These are phyloP conservation scores for Pythium diclinum DNA, from an alignment of 352 stramenopile species.

Conservation along the genomic window DNA sequence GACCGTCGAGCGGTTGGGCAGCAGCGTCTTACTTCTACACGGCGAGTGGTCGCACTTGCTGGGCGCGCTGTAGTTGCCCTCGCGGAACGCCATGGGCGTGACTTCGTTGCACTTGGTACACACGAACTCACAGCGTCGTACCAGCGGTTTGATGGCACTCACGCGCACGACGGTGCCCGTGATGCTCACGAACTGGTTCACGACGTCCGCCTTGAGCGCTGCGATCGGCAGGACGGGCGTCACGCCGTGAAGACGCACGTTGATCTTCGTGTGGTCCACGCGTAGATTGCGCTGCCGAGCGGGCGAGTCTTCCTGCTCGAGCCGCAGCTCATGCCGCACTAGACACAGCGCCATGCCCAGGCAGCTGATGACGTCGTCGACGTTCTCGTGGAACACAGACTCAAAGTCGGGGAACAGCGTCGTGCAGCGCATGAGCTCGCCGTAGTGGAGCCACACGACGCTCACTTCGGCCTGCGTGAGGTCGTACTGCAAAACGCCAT, in stretches of 20 bases:
- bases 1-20: slow-evolving; percentile 59
- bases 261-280: slow-evolving; percentile 36
- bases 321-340: slow-evolving; percentile 30
- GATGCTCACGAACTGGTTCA: slow-evolving; percentile 51
- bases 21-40: slow-evolving; percentile 44
- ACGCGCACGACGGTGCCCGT: slow-evolving; percentile 56
- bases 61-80: slow-evolving; percentile 58
- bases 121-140: slow-evolving; percentile 58
- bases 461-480: slow-evolving; percentile 29
- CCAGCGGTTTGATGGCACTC: slow-evolving; percentile 55
- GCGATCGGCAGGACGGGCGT: slow-evolving; percentile 41
- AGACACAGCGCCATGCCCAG: slow-evolving; percentile 40
- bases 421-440: slow-evolving; percentile 28
- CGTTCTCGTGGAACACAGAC: slow-evolving; percentile 29
- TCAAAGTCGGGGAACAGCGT: slow-evolving; percentile 30
- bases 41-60: slow-evolving; percentile 38
- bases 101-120: slow-evolving; percentile 51
- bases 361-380: slow-evolving; percentile 30
- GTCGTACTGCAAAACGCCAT: slow-evolving; percentile 21
- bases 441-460: slow-evolving; percentile 30
- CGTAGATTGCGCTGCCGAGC: slow-evolving; percentile 25
- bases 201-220: slow-evolving; percentile 45
- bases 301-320: slow-evolving; percentile 32
- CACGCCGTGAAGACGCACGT: slow-evolving; percentile 45
- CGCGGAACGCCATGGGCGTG: slow-evolving; percentile 39